phyloP scores from a whole-genome alignment of 2,329 filamentous ascomycete species.

The Acrocalymma vagum region DNA sequence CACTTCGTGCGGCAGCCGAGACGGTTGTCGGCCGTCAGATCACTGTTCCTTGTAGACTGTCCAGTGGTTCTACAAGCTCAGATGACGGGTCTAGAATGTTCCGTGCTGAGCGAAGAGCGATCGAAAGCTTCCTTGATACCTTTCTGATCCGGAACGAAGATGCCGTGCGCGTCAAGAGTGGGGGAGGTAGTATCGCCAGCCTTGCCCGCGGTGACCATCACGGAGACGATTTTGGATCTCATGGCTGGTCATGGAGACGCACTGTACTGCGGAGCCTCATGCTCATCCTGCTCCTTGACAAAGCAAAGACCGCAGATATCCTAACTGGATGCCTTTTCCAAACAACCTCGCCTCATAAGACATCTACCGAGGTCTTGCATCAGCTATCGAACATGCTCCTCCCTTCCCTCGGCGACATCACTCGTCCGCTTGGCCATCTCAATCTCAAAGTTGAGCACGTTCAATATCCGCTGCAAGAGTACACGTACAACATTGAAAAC shows the following conservation, averaged over 20 bases:
- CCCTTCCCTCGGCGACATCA: slow-evolving; percentile 66
- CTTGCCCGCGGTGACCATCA: slow-evolving; percentile 44
- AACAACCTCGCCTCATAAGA: slow-evolving; percentile 61
- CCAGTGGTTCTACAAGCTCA: slow-evolving; percentile 43
- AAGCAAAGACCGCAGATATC: slow-evolving; percentile 53
- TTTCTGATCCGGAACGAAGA: slow-evolving; percentile 69
- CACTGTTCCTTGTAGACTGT: slow-evolving; percentile 44
- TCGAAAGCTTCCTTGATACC: slow-evolving; percentile 63
- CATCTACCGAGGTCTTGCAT: slow-evolving; percentile 62
- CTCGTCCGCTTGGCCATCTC: slow-evolving; percentile 63
- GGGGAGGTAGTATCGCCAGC: slow-evolving; percentile 48
- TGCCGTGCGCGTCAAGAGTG: slow-evolving; percentile 50
- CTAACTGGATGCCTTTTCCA: slow-evolving; percentile 60
- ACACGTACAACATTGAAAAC: slow-evolving; percentile 65
- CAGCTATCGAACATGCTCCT: slow-evolving; percentile 62
- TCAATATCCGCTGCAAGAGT: slow-evolving; percentile 67
- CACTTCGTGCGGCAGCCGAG: slow-evolving; percentile 63
- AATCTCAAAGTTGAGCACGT: slow-evolving; percentile 63
- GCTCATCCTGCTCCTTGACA: slow-evolving; percentile 68
- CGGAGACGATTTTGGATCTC: slow-evolving; percentile 51
- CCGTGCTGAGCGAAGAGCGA: slow-evolving; percentile 50
- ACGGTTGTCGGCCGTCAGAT: slow-evolving; percentile 66
- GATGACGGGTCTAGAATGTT: slow-evolving; percentile 44
- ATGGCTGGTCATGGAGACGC: slow-evolving; percentile 61
- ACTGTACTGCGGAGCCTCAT: slow-evolving; percentile 67